Base-by-base conservation (phyloP, 805 yeast species). In the Yamadazyma sp. region DNA sequence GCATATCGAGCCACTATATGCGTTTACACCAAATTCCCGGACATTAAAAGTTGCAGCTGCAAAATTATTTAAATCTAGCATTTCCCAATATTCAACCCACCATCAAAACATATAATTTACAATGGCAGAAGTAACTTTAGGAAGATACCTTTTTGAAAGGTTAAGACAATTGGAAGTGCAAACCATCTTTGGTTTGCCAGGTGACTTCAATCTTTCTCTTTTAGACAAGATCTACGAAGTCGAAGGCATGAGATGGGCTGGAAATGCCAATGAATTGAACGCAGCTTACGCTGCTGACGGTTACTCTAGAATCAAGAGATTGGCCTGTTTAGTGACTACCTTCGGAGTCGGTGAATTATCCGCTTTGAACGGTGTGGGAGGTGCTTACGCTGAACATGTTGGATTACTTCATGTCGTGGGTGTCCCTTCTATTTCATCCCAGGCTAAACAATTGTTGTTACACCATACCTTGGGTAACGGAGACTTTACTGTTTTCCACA, bases 271-370 rank as follows among this genome's bases (percentile, higher is more conserved):
- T 50, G 70, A 65, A 50, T 57, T 65, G 56, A 65, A 63, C 42
- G 69, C 71, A 18, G 70, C 70, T 5, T 63, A 64, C 45, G 67
- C 71, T 13, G 71, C 71, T 11, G 71, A 65, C 48, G 71, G 70
- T 9, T 65, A 65, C 50, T 55, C 67, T 24, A 48, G 71, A 44
- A 59, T 64, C 41, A 64, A 63, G 48, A 60, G 68, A 30, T 53
- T 64, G 41, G 62, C 59, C 20, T 59, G 61, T 47, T 47, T 64
- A 15, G 59, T 64, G 32, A 64, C 70, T 45, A 64, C 70, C 28
- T 64, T 63, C 38, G 70, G 70, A n/a, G 68, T 63, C 12, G 70
- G 70, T 39, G 70, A 64, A 47, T 54, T 64, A 44, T 54, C 60
- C 26, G 67, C 69, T 4, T 48, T 64, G 44, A 63, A 60, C 48